These are phyloP conservation scores for Delonix regia DNA, from an alignment of 306 rosid genomes.

Conservation along the genomic window DNA sequence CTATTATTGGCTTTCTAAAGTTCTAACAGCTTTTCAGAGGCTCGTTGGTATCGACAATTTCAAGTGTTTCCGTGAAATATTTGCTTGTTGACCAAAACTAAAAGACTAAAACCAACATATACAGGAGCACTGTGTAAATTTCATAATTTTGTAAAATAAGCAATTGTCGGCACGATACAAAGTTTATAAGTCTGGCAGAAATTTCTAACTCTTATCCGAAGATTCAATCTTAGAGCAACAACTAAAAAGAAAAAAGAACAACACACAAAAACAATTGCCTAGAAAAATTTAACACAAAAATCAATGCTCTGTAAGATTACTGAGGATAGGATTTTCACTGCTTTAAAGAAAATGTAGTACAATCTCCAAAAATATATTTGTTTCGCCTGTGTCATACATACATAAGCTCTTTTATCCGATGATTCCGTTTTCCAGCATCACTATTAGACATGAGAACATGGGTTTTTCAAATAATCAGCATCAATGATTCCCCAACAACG, in stretches of 20 bases:
- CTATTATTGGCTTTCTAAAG: no score
- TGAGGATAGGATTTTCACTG: not conserved
- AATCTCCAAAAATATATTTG: not conserved
- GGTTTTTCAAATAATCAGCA: not conserved
- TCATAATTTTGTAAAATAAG: not conserved
- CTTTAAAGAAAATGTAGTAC: not conserved
- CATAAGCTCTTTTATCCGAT: not conserved
- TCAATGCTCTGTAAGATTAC: not conserved
- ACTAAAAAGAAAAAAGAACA: not conserved
- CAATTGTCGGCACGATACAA: not conserved
- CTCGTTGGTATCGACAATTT: no score
- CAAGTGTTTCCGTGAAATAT: no score
- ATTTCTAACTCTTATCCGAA: not conserved
- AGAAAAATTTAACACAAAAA: not conserved
- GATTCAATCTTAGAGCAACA: not conserved
- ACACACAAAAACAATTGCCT: not conserved
- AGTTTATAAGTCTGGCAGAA: not conserved
- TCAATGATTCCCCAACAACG: not conserved
- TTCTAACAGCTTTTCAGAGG: no score
- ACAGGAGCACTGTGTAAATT: not conserved
- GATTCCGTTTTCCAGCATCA: not conserved
- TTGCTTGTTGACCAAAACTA: not conserved
- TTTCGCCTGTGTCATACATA: not conserved
- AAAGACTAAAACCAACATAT: not conserved
- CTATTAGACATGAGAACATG: not conserved